Percentiles rank a stretch among this genome's conserved stretches.
These are phyloP conservation scores for Bryopsis sp. DNA, from an alignment of 139 green algal species.

Conservation along the genomic window DNA sequence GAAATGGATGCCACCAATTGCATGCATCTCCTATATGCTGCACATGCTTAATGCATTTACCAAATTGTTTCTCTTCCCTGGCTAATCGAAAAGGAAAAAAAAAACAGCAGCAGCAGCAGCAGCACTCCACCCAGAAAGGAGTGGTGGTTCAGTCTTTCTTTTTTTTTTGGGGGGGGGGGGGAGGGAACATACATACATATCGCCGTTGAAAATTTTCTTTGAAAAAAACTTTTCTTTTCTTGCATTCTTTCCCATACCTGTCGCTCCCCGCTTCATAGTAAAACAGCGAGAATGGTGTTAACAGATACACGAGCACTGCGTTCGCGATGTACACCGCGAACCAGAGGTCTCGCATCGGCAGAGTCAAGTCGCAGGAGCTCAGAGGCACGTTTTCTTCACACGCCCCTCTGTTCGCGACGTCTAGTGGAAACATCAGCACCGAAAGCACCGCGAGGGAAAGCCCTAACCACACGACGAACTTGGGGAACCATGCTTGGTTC, in stretches of 20 bases:
- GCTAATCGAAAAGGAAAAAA: too few species aligned
- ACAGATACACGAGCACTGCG: slow-evolving; percentile 64
- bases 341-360: slow-evolving; percentile 90
- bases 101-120: too few species aligned
- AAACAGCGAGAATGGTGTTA: slow-evolving; percentile 93
- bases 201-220: too few species aligned
- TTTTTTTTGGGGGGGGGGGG: too few species aligned
- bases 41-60: too few species aligned
- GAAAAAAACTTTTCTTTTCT: slow-evolving; percentile 20
- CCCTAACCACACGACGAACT: slow-evolving; percentile 80
- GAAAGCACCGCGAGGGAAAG: slow-evolving; percentile 77
- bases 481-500: slow-evolving; percentile 92
- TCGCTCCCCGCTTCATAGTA: slow-evolving; percentile 95
- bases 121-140: too few species aligned
- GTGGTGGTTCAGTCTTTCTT: too few species aligned
- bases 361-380: slow-evolving; percentile 62
- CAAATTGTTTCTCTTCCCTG: too few species aligned
- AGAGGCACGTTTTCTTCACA: slow-evolving; percentile 57
- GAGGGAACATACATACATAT: too few species aligned
- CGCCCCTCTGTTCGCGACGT: slow-evolving; percentile 81
- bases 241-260: too few species aligned
- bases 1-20: too few species aligned
- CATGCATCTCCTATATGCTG: too few species aligned
- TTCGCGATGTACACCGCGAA: slow-evolving; percentile 72
- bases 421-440: slow-evolving; percentile 86